Conservation (phyloP, 2,329 filamentous ascomycete species). For the Rosellinia necatrix region DNA sequence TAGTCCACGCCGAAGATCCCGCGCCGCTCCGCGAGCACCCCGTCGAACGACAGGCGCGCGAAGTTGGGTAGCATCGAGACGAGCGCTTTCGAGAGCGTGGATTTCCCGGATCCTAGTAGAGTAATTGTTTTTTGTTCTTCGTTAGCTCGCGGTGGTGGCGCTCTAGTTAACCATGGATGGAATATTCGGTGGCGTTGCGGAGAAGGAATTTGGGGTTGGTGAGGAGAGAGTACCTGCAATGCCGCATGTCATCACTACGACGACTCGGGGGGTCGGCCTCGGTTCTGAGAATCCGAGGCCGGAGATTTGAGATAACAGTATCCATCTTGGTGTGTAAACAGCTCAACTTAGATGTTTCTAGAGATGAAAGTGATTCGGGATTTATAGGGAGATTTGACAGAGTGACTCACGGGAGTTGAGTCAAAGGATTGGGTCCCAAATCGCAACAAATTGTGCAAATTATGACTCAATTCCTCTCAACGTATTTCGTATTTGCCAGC, state of each 20-base stretch:
- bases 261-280: constrained; percentile 29
- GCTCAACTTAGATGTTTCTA: neutral
- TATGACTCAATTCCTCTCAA: neutral
- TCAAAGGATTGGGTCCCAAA: neutral
- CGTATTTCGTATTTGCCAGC: too few species aligned
- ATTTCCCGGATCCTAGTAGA: constrained; percentile 41
- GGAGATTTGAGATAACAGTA: constrained; percentile 20
- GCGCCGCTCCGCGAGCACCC: constrained; percentile 32
- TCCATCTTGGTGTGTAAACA: constrained; percentile 45
- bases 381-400: neutral
- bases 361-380: neutral
- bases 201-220: constrained; percentile 29
- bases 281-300: constrained; percentile 17
- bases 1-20: constrained; percentile 39
- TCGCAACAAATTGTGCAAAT: neutral
- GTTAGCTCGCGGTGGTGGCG: too few species aligned
- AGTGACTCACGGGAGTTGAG: constrained; percentile 12
- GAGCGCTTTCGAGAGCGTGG: constrained; percentile 38
- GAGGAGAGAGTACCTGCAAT: constrained; percentile 33
- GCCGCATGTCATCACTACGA: constrained; percentile 41
- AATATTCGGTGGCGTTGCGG: neutral
- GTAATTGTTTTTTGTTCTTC: neutral
- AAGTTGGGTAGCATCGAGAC: constrained; percentile 31
- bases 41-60: constrained; percentile 37
- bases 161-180: neutral